Conservation (phyloP, 2,329 filamentous ascomycete genomes). For the Plenodomus lindquistii region DNA sequence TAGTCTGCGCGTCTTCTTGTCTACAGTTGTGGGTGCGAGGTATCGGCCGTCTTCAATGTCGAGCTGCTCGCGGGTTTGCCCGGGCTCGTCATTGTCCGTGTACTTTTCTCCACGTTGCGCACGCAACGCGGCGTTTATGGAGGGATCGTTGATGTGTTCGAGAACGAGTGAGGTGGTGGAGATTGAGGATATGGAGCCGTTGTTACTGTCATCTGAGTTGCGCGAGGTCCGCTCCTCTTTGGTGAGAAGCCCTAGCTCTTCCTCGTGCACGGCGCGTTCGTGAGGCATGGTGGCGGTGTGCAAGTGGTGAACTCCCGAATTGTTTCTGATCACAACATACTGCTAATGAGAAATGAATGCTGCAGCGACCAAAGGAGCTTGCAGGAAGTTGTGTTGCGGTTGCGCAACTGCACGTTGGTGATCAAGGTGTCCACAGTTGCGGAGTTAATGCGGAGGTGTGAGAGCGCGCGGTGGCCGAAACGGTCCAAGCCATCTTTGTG, state of each 20-base stretch:
- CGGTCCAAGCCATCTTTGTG: slow-evolving; percentile 32
- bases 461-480: slow-evolving; percentile 32
- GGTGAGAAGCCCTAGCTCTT: slow-evolving; percentile 53
- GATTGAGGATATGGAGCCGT: slow-evolving; percentile 70
- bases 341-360: slow-evolving; percentile 1
- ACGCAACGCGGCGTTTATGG: slow-evolving; percentile 33
- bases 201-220: slow-evolving; percentile 41
- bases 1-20: slow-evolving; percentile 65
- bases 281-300: slow-evolving; percentile 34
- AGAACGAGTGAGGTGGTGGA: slow-evolving; percentile 84
- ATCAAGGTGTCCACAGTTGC: slow-evolving; percentile 17
- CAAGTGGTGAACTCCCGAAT: slow-evolving; percentile 1
- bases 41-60: slow-evolving; percentile 57
- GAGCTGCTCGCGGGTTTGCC: slow-evolving; percentile 54
- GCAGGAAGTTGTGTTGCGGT: not conserved
- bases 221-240: slow-evolving; percentile 35
- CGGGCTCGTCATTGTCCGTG: slow-evolving; percentile 40
- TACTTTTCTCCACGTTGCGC: slow-evolving; percentile 41
- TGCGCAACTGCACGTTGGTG: slow-evolving; percentile 5
- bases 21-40: slow-evolving; percentile 58
- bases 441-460: slow-evolving; percentile 35
- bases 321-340: slow-evolving; percentile 18
- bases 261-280: slow-evolving; percentile 42
- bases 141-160: slow-evolving; percentile 70
- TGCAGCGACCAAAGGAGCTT: slow-evolving; percentile 1